Percentiles rank a stretch among this genome's conserved stretches.
Evolutionary conservation across 2,329 filamentous ascomycete genomes (phyloP).

Genomic region (Fusarium nanum): DNA sequence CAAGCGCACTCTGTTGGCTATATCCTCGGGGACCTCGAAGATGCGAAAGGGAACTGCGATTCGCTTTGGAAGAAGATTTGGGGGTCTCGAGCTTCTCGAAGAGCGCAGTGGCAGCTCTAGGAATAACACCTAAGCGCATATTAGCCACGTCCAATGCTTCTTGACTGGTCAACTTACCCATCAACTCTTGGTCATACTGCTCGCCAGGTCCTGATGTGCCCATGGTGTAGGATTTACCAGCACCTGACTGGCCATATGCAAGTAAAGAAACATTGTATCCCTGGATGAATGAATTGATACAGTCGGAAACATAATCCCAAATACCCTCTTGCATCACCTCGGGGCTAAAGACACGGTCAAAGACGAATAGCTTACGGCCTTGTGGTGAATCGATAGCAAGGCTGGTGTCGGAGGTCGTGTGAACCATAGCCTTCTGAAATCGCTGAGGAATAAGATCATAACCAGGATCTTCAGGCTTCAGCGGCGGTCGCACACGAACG

Average conservation of each 20-base stretch:
- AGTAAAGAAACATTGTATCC: constrained; percentile 98
- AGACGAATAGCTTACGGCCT: constrained; percentile 94
- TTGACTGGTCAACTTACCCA: constrained; percentile 73
- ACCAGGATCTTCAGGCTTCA: constrained; percentile 86
- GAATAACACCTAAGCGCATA: constrained; percentile 80
- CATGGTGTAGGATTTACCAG: constrained; percentile 99
- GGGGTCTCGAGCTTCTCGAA: constrained; percentile 85
- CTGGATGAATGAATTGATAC: constrained; percentile 88
- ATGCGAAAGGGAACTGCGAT: constrained; percentile 78
- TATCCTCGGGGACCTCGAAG: constrained; percentile 84
- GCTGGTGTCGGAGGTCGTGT: constrained; percentile 86
- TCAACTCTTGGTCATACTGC: constrained; percentile 74
- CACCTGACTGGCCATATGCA: constrained; percentile 96
- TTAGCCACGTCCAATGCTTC: constrained; percentile 12
- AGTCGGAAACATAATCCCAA: constrained; percentile 94
- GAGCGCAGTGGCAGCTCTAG: constrained; percentile 84
- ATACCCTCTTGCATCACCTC: constrained; percentile 87
- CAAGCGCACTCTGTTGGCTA: constrained; percentile 57
- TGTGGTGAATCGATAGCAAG: constrained; percentile 91
- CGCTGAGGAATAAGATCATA: constrained; percentile 95
- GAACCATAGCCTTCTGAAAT: constrained; percentile 92
- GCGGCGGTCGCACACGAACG: constrained; percentile 89
- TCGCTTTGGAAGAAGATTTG: constrained; percentile 55
- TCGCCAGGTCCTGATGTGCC: constrained; percentile 89
- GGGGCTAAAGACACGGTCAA: constrained; percentile 92